These are phyloP conservation scores for Trypanosoma brucei DNA, from an alignment of 208 protist genomes.

Conservation along the genomic window DNA sequence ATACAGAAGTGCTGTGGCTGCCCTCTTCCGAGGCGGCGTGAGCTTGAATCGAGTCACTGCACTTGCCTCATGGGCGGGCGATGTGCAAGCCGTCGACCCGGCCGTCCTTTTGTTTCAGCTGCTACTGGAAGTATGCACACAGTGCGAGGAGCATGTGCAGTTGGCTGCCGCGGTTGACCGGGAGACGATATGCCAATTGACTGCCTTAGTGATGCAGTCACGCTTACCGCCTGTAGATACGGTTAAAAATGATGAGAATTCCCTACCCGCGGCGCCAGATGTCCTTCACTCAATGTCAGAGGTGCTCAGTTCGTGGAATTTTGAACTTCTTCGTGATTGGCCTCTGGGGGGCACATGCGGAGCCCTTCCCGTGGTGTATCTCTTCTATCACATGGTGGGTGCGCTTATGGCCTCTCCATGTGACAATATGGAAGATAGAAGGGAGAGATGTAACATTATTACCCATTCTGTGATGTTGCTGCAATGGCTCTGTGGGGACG, in stretches of 20 bases:
- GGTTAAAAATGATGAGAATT: background rate
- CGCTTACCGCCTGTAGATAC: background rate
- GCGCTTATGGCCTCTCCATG: background rate
- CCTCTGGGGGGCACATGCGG: constrained; percentile 8
- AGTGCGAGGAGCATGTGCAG: constrained; percentile 1
- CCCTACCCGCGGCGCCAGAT: background rate
- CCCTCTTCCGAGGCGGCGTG: constrained; percentile 13
- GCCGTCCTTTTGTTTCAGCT: constrained; percentile 12
- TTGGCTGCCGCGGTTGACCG: background rate
- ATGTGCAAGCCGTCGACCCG: background rate
- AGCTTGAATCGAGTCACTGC: background rate
- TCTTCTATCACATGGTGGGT: constrained; percentile 9
- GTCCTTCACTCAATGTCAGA: background rate
- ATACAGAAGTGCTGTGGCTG: constrained; percentile 11
- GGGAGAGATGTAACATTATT: background rate
- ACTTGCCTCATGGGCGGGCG: constrained; percentile 7
- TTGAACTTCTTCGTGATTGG: constrained; percentile 14
- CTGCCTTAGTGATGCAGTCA: background rate
- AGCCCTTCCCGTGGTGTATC: constrained; percentile 13
- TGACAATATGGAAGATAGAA: background rate
- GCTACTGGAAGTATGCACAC: constrained; percentile 4
- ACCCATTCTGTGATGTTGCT: constrained; percentile 6
- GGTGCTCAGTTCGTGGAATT: constrained; percentile 13
- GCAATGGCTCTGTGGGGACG: constrained; percentile 23
- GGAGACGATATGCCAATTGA: constrained; percentile 1